Evolutionary conservation across 768 basidiomycete genomes (phyloP).

Genomic region (Phanerodontia chrysosporium): DNA sequence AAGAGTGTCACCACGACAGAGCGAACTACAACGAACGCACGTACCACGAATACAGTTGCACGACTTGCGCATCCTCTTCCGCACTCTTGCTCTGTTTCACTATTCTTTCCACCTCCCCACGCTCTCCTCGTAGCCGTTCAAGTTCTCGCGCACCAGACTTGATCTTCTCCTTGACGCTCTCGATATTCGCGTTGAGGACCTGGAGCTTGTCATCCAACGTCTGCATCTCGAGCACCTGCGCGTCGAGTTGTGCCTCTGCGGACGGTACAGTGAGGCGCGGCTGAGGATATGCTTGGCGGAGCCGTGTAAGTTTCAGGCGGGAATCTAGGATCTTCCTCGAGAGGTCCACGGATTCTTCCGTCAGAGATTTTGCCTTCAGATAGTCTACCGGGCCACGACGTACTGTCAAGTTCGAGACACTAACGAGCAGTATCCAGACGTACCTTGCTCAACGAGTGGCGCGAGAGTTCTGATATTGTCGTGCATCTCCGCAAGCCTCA

Average conservation of each 20-base stretch:
- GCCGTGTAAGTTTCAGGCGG: slow-evolving; percentile 71
- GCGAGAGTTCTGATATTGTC: slow-evolving; percentile 59
- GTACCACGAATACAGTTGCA: slow-evolving; percentile 69
- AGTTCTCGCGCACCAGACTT: slow-evolving; percentile 53
- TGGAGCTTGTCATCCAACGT: slow-evolving; percentile 64
- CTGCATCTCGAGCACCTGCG: slow-evolving; percentile 80
- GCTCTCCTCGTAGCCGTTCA: slow-evolving; percentile 54
- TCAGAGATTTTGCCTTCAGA: slow-evolving; percentile 46
- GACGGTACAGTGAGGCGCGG: slow-evolving; percentile 74
- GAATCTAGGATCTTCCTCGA: slow-evolving; percentile 81
- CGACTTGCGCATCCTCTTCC: slow-evolving; percentile 57
- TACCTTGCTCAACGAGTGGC: slow-evolving; percentile 67
- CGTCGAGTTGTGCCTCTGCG: slow-evolving; percentile 69
- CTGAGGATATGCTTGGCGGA: slow-evolving; percentile 76
- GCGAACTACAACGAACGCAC: slow-evolving; percentile 17
- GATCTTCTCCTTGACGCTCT: slow-evolving; percentile 54
- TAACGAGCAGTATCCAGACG: not conserved
- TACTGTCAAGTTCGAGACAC: not conserved
- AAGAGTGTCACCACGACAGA: not conserved
- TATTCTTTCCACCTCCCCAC: slow-evolving; percentile 68
- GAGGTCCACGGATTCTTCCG: slow-evolving; percentile 52
- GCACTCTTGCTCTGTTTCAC: slow-evolving; percentile 51
- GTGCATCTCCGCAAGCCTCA: slow-evolving; percentile 54
- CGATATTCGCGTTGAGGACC: slow-evolving; percentile 44
- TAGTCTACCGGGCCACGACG: slow-evolving; percentile 44